Conservation (phyloP, 805 yeast species). For the Yarrowia phangngaensis region DNA sequence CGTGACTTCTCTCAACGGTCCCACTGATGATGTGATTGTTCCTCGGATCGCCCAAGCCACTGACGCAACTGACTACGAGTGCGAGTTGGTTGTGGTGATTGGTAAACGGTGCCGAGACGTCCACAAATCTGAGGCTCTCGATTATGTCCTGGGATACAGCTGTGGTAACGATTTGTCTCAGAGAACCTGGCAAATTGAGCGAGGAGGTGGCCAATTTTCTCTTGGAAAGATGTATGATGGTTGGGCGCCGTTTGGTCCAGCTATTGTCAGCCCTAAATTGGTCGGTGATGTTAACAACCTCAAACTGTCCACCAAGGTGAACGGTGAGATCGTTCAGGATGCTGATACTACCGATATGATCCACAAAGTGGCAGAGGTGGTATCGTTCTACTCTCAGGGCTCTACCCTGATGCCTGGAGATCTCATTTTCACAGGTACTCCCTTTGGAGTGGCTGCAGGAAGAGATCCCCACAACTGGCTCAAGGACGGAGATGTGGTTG, state of each 20-base stretch:
- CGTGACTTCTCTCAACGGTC: slow-evolving; percentile 45
- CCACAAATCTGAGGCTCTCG: slow-evolving; percentile 44
- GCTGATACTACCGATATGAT: slow-evolving; percentile 49
- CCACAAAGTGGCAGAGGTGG: slow-evolving; percentile 44
- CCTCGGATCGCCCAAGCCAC: slow-evolving; percentile 37
- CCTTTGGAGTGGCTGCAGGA: slow-evolving; percentile 51
- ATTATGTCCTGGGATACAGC: slow-evolving; percentile 50
- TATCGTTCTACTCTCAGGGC: slow-evolving; percentile 50
- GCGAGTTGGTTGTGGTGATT: slow-evolving; percentile 52
- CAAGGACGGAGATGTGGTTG: slow-evolving; percentile 46
- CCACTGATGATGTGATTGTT: slow-evolving; percentile 44
- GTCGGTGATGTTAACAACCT: slow-evolving; percentile 42
- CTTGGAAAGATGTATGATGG: slow-evolving; percentile 53
- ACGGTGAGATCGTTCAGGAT: slow-evolving; percentile 49
- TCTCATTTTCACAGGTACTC: slow-evolving; percentile 55
- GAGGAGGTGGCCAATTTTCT: slow-evolving; percentile 54
- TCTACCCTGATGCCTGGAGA: slow-evolving; percentile 54
- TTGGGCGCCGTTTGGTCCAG: slow-evolving; percentile 58
- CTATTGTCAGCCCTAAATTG: slow-evolving; percentile 42
- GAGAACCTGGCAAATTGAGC: slow-evolving; percentile 53
- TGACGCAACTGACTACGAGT: slow-evolving; percentile 49
- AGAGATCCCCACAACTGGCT: slow-evolving; percentile 45
- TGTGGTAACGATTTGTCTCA: slow-evolving; percentile 57
- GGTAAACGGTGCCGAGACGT: slow-evolving; percentile 50
- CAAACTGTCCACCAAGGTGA: slow-evolving; percentile 43